These are phyloP conservation scores for Cornus controversa DNA, from an alignment of 148 eudicot species.

Conservation along the genomic window DNA sequence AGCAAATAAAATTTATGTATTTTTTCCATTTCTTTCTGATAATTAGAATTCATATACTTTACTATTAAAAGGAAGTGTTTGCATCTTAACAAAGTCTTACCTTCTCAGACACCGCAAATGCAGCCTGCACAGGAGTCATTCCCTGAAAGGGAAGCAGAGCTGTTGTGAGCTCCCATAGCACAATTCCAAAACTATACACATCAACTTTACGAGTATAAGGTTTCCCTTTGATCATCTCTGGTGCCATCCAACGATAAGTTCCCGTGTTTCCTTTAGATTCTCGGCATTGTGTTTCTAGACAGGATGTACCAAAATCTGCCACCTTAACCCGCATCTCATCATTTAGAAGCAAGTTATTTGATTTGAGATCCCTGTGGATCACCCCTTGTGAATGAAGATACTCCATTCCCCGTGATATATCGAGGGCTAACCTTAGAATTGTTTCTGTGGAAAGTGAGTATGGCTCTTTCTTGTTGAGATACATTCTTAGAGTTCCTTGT, in stretches of 20 bases:
- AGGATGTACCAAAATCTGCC: slow-evolving; percentile 94
- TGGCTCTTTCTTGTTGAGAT: slow-evolving; percentile 95
- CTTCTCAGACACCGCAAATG: slow-evolving; percentile 95
- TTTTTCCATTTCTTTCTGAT: no score
- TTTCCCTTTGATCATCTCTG: slow-evolving; percentile 95
- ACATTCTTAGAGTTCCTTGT: slow-evolving; percentile 96
- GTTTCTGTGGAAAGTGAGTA: slow-evolving; percentile 91
- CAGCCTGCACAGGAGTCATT: slow-evolving; percentile 99
- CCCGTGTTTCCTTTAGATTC: slow-evolving; percentile 94
- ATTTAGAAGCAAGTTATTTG: slow-evolving; percentile 81
- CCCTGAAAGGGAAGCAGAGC: slow-evolving; percentile 97
- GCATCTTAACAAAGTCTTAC: slow-evolving; percentile 29
- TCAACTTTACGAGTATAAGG: slow-evolving; percentile 85
- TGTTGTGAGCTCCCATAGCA: slow-evolving; percentile 95
- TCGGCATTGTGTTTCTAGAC: slow-evolving; percentile 83
- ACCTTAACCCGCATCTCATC: slow-evolving; percentile 98
- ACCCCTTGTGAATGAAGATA: slow-evolving; percentile 98
- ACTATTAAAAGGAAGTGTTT: neutral
- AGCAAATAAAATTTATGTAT: neutral
- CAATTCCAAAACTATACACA: slow-evolving; percentile 95
- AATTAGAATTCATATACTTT: neutral
- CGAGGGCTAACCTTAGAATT: slow-evolving; percentile 81
- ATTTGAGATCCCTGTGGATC: slow-evolving; percentile 90
- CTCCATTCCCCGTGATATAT: slow-evolving; percentile 95
- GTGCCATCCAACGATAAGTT: slow-evolving; percentile 98